These are phyloP conservation scores for Meyerozyma elateridarum DNA, from an alignment of 1,139 yeast genomes.

Conservation along the genomic window DNA sequence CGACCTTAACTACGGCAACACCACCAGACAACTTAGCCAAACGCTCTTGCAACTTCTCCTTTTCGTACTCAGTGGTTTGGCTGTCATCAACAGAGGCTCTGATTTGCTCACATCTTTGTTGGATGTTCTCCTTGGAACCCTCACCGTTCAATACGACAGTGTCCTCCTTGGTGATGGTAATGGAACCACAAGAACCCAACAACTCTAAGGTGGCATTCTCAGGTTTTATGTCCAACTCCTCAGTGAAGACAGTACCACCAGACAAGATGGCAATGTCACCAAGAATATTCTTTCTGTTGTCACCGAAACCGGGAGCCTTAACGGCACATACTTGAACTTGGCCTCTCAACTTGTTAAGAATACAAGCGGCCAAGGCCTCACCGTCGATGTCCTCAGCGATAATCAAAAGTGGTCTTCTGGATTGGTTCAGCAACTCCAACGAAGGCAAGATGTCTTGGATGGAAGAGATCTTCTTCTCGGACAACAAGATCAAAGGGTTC, in stretches of 20 bases:
- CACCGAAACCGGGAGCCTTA: conserved; percentile 99
- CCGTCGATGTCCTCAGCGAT: conserved; percentile 98
- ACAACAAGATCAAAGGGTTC: conserved; percentile 82
- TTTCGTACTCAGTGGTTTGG: conserved; percentile 88
- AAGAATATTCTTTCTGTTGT: conserved; percentile 95
- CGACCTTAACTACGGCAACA: conserved; percentile 97
- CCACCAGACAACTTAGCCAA: conserved; percentile 98
- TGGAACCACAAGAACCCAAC: conserved; percentile 89
- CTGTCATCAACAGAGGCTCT: conserved; percentile 72
- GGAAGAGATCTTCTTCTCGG: conserved; percentile 92
- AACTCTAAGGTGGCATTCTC: conserved; percentile 91
- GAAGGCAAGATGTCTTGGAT: conserved; percentile 94
- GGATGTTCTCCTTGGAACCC: conserved; percentile 84
- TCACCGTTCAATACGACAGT: conserved; percentile 94
- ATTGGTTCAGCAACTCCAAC: conserved; percentile 88
- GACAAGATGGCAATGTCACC: conserved; percentile 97
- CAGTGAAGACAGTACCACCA: conserved; percentile 98
- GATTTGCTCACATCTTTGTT: conserved; percentile 94
- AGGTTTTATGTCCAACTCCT: conserved; percentile 95
- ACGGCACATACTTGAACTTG: conserved; percentile 98
- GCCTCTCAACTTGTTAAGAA: conserved; percentile 96
- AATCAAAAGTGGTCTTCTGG: conserved; percentile 91
- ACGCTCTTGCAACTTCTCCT: conserved; percentile 97
- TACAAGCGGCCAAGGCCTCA: conserved; percentile 98
- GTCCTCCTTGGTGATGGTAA: conserved; percentile 95